Evolutionary conservation across 768 basidiomycete species (phyloP), one percentile per base, ranked within the genome.

Genomic region (Trametopsis cervina): DNA sequence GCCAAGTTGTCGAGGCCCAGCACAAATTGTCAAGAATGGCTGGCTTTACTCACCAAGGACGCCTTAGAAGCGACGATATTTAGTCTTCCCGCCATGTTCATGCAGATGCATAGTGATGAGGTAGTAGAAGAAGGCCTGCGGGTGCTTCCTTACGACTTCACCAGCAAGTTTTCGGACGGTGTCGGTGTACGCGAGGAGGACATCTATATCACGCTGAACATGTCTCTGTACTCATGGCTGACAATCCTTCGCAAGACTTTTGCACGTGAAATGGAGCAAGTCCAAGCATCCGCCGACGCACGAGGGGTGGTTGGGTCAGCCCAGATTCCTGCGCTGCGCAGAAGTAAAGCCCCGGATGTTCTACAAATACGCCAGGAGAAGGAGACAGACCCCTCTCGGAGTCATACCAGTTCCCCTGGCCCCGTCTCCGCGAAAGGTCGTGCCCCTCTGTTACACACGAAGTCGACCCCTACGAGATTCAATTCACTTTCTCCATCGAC

Each of bases 131-230:
- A 74, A 17, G 45, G 56, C 9, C 59, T 57, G 20, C 69, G 68
- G 27, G 63, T 63, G 13, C 70, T 90, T 18, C 57, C 70, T 12
- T 90, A 90, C 54, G 78, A 83, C 57, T 89, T 89, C 65, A 70
- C 80, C 64, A 87, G 83, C 59, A 67, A 74, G 47, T 89, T 89
- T 61, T 65, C 76, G 36, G 76, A 77, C 22, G 68, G 70, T 26
- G 68, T 72, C 49, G 68, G 64, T 68, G 38, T 44, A 15, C 59
- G 71, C 54, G 76, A 78, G 24, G 83, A 89, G 55, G 85, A 88
- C 54, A 89, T 92, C 46, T 90, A 84, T 63, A 88, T 92, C 64
- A 84, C 87, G 3, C 71, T 92, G 54, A 91, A 92, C 67, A 80
- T 89, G 58, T 75, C 83, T 0, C 69, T 90, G 1, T 90, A 90